Base-by-base conservation (phyloP, 352 stramenopile species). In the Blastocystis sp. region DNA sequence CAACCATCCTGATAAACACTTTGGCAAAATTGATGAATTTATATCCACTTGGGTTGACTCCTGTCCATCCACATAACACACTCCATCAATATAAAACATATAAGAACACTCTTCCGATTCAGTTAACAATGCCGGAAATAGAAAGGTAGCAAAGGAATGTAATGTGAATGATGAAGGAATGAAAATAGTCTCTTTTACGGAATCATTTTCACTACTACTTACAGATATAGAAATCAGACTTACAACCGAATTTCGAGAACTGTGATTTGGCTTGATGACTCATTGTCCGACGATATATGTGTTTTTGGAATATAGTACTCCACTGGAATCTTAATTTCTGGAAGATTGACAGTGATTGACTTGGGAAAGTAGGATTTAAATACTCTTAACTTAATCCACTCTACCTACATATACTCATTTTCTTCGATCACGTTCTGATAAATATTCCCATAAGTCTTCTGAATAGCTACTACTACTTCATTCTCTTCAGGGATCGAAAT, bases 51-150 rank as follows among this genome's bases (percentile, higher is more conserved):
- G 1, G 24, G 37, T 44, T 40, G 24, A 48, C 22, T 35, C 24
- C 37, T 35, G 13, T 9, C 33, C 37, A 40, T 35, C 24, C 37
- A 75, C 62, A 75, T 44, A 75, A 78, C 66, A 78, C 53, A 78
- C 33, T 7, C 73, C 73, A 27, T 84, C 73, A 5, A 84, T 68
- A 37, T 66, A 84, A 30, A 84, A 19, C 11, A 84, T 42, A 64
- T 64, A 35, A 35, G 30, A 35, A 35, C 11, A 64, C 57, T 64
- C n/a, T 35, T 35, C n/a, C 2, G n/a, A 64, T 35, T 35, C 57
- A 64, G 2, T 35, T 2, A 64, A 2, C n/a, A 35, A 19, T 33
- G 42, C n/a, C 11, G 22, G 35, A 42, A n/a, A 33, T 70, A 70
- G 60, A 70, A 70, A 19, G 1, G 24, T 35, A 60, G 22, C 70